Percentiles rank a stretch among this genome's conserved stretches.
Evolutionary conservation across 768 basidiomycete genomes (phyloP).

Genomic region (Russula sp.): DNA sequence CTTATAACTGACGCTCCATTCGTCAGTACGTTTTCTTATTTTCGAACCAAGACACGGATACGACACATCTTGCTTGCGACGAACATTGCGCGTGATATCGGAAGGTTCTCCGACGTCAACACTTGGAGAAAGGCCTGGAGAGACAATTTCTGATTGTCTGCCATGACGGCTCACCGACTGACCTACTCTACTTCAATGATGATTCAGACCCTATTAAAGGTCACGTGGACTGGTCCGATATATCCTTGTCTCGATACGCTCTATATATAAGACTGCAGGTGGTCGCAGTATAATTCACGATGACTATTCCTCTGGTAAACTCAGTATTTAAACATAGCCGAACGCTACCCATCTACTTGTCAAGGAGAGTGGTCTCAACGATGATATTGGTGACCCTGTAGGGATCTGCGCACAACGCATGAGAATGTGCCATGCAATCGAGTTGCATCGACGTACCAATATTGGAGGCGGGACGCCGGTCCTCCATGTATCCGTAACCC

Average conservation of each 20-base stretch:
- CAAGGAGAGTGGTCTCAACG: conserved; percentile 79
- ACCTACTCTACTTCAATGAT: background rate
- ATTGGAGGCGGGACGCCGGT: conserved; percentile 97
- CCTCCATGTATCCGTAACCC: conserved; percentile 94
- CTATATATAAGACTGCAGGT: too few relatives aligned
- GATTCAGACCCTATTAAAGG: background rate
- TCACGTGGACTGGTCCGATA: background rate
- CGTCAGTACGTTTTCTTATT: background rate
- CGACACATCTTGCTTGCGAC: conserved; percentile 32
- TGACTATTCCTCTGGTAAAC: background rate
- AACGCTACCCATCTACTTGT: conserved; percentile 37
- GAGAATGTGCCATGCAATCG: background rate
- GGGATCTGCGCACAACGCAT: conserved; percentile 52
- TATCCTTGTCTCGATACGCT: too few relatives aligned
- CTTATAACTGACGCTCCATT: conserved; percentile 52
- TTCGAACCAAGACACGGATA: conserved; percentile 1
- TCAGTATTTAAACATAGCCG: background rate
- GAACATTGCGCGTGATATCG: conserved; percentile 32
- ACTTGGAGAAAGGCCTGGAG: conserved; percentile 34
- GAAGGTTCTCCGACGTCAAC: conserved; percentile 27
- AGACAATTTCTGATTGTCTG: conserved; percentile 23
- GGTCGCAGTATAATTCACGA: background rate
- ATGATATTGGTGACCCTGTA: conserved; percentile 91
- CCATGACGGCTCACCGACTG: conserved; percentile 10
- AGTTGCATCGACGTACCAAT: conserved; percentile 56